A percentile compares a stretch with the other conserved stretches of the same genome.
These are phyloP conservation scores for Trichoderma pleuroti DNA, from an alignment of 2,329 filamentous ascomycete species.

Conservation along the genomic window DNA sequence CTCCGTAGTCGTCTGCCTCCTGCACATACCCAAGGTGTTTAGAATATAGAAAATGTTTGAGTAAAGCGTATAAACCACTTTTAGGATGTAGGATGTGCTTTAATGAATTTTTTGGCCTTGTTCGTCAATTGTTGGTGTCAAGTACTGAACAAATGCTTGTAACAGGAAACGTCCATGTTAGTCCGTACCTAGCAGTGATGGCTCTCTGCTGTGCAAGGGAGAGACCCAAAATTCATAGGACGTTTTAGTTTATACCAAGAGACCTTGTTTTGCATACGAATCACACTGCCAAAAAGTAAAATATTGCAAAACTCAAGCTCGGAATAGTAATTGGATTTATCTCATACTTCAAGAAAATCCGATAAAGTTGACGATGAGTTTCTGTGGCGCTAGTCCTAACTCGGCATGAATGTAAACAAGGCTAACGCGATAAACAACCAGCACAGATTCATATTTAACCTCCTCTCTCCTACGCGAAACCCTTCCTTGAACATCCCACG, in stretches of 20 bases:
- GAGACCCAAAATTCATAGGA: neutral
- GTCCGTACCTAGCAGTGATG: neutral
- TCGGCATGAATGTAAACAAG: slow-evolving; percentile 21
- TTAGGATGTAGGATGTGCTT: neutral
- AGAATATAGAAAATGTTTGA: neutral
- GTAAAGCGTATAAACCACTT: neutral
- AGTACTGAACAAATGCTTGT: neutral
- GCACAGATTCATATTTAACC: neutral
- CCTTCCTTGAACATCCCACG: slow-evolving; percentile 3
- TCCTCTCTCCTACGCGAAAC: neutral
- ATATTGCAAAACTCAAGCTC: neutral
- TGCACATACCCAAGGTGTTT: neutral
- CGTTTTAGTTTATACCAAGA: neutral
- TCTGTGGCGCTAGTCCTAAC: slow-evolving; percentile 14
- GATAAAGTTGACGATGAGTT: neutral
- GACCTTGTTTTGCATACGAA: neutral
- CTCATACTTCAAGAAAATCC: neutral
- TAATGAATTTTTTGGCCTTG: neutral
- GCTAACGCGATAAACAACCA: slow-evolving; percentile 16
- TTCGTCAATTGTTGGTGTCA: neutral
- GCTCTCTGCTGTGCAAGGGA: neutral
- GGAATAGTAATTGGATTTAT: neutral
- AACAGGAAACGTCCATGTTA: neutral
- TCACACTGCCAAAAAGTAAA: neutral
- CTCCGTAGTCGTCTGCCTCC: neutral